phyloP scores from a whole-genome alignment of 1,284 basidiomycete genomes.

The Tilletia walkeri region DNA sequence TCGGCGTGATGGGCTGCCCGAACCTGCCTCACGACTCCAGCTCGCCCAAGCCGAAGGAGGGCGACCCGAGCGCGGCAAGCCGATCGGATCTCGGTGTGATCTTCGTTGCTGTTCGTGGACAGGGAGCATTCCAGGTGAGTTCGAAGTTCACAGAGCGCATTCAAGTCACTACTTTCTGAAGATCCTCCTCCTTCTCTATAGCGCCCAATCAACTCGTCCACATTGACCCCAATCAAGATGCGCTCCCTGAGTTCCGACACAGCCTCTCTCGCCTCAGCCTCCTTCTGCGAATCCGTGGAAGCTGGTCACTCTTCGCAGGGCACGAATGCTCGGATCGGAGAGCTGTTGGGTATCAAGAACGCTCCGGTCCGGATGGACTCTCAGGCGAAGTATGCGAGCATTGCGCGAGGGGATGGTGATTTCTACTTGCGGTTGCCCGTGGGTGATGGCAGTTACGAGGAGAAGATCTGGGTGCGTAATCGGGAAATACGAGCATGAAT shows the following conservation, averaged over 20 bases:
- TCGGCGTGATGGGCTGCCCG: slow-evolving; percentile 89
- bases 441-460: slow-evolving; percentile 70
- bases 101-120: slow-evolving; percentile 48
- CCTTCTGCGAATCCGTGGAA: slow-evolving; percentile 89
- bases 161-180: neutral
- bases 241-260: slow-evolving; percentile 40
- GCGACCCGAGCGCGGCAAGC: slow-evolving; percentile 38
- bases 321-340: slow-evolving; percentile 70
- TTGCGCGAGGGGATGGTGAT: slow-evolving; percentile 82
- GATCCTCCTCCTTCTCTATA: neutral
- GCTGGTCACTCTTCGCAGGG: slow-evolving; percentile 87
- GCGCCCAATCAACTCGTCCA: slow-evolving; percentile 34
- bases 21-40: slow-evolving; percentile 68
- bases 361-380: slow-evolving; percentile 87
- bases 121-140: slow-evolving; percentile 42
- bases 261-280: slow-evolving; percentile 60
- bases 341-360: slow-evolving; percentile 68
- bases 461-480: slow-evolving; percentile 79
- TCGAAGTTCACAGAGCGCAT: neutral
- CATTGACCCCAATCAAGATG: slow-evolving; percentile 41
- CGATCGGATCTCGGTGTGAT: slow-evolving; percentile 44
- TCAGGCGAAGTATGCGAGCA: slow-evolving; percentile 90
- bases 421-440: slow-evolving; percentile 89
- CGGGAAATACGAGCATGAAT: too few species aligned
- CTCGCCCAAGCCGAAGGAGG: slow-evolving; percentile 47